Evolutionary conservation across 495 filamentous ascomycete genomes (phyloP), one percentile per base, ranked within the genome.

Genomic region (Penicillium lagena): DNA sequence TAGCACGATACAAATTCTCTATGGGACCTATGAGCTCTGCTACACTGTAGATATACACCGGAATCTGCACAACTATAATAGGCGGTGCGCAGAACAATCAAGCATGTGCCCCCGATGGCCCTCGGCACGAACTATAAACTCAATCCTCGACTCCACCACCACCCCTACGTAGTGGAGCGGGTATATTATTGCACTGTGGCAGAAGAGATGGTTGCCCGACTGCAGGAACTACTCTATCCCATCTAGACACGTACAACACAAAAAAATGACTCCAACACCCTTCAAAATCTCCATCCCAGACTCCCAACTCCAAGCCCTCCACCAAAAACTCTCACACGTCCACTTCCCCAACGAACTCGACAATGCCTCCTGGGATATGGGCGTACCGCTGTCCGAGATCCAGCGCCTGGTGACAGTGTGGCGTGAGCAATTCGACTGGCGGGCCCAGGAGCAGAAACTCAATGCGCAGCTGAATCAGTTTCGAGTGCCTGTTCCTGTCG

Each of bases 391-490:
- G 4, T 48, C 49, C 1, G 72, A 75, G 27, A 63, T 78, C 46
- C 72, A 73, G 47, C 56, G 70, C 8, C 51, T 78, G 31, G 55
- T 56, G 3, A 56, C 56, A 12, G 56, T 70, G 14, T 80, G 75
- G 75, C 56, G 49, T 7, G 57, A 70, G 39, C 45, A 63, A 0
- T 80, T 70, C 51, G 61, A 76, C 52, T 80, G 75, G 76, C 61
- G 70, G 2, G 57, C 58, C 15, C 56, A 65, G 27, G 70, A 74
- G 43, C 42, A 41, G 29, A 55, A 57, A 12, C 42, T 78, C 11
- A 78, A 76, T 37, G 55, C 66, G 13, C 54, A 49, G 32, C 50
- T 76, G 27, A 56, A 59, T 0, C 67, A 75, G 13, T 70, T 63
- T 49, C 65, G 38, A 1, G 58, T 72, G 14, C 38, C 49, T 8